A percentile compares a stretch with the other conserved stretches of the same genome.
Evolutionary conservation across 305 asterid species (phyloP).

Genomic region (Solanum hybrid): DNA sequence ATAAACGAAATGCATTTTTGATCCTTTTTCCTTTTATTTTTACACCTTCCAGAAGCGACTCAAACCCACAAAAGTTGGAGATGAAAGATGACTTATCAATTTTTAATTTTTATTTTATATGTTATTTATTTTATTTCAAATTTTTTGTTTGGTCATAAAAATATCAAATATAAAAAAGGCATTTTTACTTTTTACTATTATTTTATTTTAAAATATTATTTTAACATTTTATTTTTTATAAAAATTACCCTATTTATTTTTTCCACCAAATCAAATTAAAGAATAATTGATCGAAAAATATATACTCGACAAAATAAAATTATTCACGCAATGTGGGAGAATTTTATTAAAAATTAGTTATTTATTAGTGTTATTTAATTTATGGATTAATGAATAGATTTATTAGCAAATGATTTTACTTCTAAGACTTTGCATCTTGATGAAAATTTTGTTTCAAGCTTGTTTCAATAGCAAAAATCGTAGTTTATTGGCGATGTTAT

Average conservation of each 20-base stretch:
- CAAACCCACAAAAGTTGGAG: not conserved
- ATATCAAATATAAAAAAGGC: too few relatives aligned
- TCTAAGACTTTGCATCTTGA: not conserved
- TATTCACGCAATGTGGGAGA: too few relatives aligned
- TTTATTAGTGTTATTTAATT: not conserved
- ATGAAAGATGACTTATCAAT: not conserved
- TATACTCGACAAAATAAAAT: not conserved
- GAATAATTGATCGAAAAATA: not conserved
- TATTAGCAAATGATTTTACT: too few relatives aligned
- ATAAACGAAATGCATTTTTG: too few relatives aligned
- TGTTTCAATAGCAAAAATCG: not conserved
- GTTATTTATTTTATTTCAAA: too few relatives aligned
- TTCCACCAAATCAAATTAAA: not conserved
- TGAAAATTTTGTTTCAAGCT: not conserved
- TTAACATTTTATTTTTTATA: too few relatives aligned
- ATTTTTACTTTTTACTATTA: not conserved
- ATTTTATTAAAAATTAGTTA: too few relatives aligned
- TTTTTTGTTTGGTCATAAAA: not conserved
- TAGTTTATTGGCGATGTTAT: not conserved
- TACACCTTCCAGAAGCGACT: not conserved
- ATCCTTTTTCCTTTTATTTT: too few relatives aligned
- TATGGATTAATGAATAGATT: not conserved
- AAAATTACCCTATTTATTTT: not conserved
- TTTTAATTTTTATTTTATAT: not conserved
- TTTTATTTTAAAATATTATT: too few relatives aligned